Evolutionary conservation across 1,284 basidiomycete genomes (phyloP).

Genomic region (Malassezia globosa): DNA sequence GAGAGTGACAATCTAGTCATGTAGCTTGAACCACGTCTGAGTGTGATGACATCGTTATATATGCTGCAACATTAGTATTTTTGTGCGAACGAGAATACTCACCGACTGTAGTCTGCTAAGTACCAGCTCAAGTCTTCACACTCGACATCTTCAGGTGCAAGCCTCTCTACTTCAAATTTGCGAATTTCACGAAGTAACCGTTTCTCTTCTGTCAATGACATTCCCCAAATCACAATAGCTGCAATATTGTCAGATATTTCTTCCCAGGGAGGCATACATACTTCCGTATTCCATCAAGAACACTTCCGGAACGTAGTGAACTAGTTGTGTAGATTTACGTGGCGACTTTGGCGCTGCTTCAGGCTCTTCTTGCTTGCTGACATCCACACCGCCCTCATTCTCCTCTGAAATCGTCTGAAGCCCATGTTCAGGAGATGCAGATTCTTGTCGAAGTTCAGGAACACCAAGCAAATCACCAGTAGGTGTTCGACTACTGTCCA

Average conservation of each 20-base stretch:
- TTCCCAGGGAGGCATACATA: too few relatives aligned
- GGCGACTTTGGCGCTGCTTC: slow-evolving; percentile 16
- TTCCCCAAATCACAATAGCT: slow-evolving; percentile 89
- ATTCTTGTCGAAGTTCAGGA: slow-evolving; percentile 25
- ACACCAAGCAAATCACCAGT: slow-evolving; percentile 36
- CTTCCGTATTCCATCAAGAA: slow-evolving; percentile 89
- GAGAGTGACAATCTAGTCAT: slow-evolving; percentile 95
- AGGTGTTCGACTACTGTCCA: not conserved
- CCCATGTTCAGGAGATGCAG: slow-evolving; percentile 3
- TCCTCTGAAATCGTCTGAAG: slow-evolving; percentile 17
- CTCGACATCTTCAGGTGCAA: slow-evolving; percentile 54
- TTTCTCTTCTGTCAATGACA: slow-evolving; percentile 82
- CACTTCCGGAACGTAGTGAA: slow-evolving; percentile 29
- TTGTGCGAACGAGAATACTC: not conserved
- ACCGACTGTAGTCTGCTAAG: slow-evolving; percentile 72
- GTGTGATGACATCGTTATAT: slow-evolving; percentile 94
- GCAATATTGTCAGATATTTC: too few relatives aligned
- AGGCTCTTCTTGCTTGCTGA: not conserved
- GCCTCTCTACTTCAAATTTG: slow-evolving; percentile 79
- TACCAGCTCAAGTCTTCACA: slow-evolving; percentile 96
- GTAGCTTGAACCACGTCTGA: slow-evolving; percentile 84
- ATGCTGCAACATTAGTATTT: too few relatives aligned
- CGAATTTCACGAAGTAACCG: slow-evolving; percentile 71
- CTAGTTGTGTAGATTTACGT: slow-evolving; percentile 21
- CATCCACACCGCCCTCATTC: slow-evolving; percentile 14